phyloP scores from a whole-genome alignment of 1,284 basidiomycete species.

The Puccinia brachypodii region DNA sequence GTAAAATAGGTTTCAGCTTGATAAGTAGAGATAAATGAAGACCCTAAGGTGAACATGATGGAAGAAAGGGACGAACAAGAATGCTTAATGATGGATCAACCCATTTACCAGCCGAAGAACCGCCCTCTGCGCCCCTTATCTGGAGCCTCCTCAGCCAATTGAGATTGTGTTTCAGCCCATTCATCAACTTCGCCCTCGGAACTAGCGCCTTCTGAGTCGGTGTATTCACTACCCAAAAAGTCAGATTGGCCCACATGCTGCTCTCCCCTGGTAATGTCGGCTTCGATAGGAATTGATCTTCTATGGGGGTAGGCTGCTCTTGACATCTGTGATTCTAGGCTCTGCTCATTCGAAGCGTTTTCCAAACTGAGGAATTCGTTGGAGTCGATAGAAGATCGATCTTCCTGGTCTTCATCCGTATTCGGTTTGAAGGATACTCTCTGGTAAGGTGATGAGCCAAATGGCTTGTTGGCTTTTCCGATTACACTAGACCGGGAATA shows the following conservation, averaged over 20 bases:
- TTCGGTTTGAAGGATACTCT: conserved; percentile 13
- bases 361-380: conserved; percentile 11
- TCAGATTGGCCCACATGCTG: background rate
- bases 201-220: background rate
- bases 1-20: background rate
- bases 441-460: conserved; percentile 28
- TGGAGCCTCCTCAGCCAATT: conserved; percentile 17
- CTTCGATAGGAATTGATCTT: conserved; percentile 1
- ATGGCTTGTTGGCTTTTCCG: background rate
- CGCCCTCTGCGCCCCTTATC: background rate
- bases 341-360: background rate
- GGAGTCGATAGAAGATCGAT: conserved; percentile 5
- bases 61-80: background rate
- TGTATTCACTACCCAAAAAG: background rate
- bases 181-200: conserved; percentile 33
- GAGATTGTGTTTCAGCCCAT: conserved; percentile 45
- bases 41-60: background rate
- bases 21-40: background rate
- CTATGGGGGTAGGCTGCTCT: background rate
- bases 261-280: background rate
- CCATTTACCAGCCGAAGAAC: conserved; percentile 20
- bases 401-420: conserved; percentile 3
- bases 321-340: background rate
- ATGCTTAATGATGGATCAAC: background rate
- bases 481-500: conserved; percentile 8